phyloP scores from a whole-genome alignment of 306 rosid species.

The Ormosia emarginata region DNA sequence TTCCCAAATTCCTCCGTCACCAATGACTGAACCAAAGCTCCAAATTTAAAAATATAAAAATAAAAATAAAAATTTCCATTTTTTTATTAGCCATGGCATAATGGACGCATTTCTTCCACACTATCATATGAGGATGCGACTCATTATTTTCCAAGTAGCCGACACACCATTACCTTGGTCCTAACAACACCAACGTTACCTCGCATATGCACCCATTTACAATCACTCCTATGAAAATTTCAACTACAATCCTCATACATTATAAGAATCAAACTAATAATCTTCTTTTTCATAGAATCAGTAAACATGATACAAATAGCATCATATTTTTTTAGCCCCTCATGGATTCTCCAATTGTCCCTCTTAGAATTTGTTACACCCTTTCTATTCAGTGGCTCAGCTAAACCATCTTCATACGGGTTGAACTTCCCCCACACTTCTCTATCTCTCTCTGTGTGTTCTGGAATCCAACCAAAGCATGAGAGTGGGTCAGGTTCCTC shows the following conservation, averaged over 20 bases:
- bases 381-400: not conserved
- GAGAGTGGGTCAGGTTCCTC: conserved; percentile 33
- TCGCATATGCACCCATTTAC: conserved; percentile 55
- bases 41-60: too few relatives aligned
- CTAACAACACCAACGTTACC: conserved; percentile 22
- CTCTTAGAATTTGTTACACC: not conserved
- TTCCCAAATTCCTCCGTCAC: not conserved
- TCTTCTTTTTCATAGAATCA: not conserved
- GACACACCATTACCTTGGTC: conserved; percentile 55
- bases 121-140: conserved; percentile 25
- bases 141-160: conserved; percentile 39
- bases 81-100: not conserved
- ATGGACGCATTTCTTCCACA: not conserved
- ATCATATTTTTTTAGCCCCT: not conserved
- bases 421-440: not conserved
- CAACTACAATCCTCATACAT: not conserved
- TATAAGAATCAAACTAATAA: not conserved
- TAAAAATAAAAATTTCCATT: not conserved
- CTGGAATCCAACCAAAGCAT: conserved; percentile 9
- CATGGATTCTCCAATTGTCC: conserved; percentile 1
- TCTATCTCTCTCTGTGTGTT: not conserved
- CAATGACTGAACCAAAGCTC: not conserved
- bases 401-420: not conserved
- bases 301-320: not conserved
- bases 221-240: not conserved